Percentiles rank a stretch among this genome's conserved stretches.
These are phyloP conservation scores for Pseudocercospora fijiensis DNA, from an alignment of 2,329 filamentous ascomycete genomes.

Conservation along the genomic window DNA sequence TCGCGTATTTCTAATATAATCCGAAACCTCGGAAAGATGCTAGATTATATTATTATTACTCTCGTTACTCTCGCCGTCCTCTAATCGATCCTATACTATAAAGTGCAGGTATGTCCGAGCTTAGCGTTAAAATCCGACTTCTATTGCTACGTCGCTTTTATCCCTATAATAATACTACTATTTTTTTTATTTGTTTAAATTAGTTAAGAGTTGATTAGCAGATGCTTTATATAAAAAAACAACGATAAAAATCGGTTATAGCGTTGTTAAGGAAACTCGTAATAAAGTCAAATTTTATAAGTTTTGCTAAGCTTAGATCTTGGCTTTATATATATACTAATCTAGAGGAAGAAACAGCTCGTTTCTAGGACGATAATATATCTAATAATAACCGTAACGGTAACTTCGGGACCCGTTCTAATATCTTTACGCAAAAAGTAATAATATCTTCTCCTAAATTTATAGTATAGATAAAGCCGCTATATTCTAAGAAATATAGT, in stretches of 20 bases:
- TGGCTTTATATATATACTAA: not conserved
- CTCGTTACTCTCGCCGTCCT: not conserved
- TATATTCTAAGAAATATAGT: not conserved
- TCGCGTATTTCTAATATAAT: too few species aligned
- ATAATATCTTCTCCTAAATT: too few species aligned
- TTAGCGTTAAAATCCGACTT: not conserved
- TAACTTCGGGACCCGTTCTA: too few species aligned
- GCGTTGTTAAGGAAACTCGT: not conserved
- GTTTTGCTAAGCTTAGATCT: too few species aligned
- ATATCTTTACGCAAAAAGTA: not conserved
- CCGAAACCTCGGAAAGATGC: not conserved
- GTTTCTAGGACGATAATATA: not conserved
- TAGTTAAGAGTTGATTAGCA: not conserved
- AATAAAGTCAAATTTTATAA: too few species aligned
- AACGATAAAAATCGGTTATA: not conserved
- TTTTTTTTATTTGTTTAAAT: not conserved
- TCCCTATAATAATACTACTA: not conserved
- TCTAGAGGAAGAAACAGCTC: not conserved
- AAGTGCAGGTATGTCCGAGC: not conserved
- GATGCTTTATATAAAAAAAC: not conserved
- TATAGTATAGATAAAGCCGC: not conserved
- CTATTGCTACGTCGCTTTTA: not conserved
- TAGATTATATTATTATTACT: not conserved
- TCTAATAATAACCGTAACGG: too few species aligned
- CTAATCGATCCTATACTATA: not conserved